Base-by-base conservation (phyloP, 129 eudicot species). In the Chrysanthemum lavandulifolium region DNA sequence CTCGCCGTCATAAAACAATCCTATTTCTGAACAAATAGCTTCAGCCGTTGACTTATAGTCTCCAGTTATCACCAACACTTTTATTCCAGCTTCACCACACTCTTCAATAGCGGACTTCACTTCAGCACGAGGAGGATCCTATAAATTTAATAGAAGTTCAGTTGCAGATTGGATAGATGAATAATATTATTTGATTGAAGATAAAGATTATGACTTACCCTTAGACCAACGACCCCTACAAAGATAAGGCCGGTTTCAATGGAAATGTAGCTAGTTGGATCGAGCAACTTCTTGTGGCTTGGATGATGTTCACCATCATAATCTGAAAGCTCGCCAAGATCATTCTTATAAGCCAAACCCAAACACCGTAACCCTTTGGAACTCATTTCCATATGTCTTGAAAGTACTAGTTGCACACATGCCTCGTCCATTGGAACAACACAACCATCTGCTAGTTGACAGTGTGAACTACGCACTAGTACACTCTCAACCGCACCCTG, bases 91-190 rank as follows among this genome's bases (percentile, higher is more conserved):
- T 67, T 76, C 88, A 70, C 79, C 82, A 52, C 96, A 91, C 16
- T 88, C 87, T 27, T 82, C 89, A 50, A 91, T 86, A 14, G 97
- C 97, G 29, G 76, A 79, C 23, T 77, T 77, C 67, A 91, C 97
- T 78, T 88, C 96, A 18, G 88, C 88, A 48, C 97, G 95, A 65
- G 97, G 97, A 6, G 97, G 97, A 66, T 91, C 97, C 97, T 88
- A 82, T 71, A 61, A 48, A 67, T 67, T 72, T 1, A 57, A 51
- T 48, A 18, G 5, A 33, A 13, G 10, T 8, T 18, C 8, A 52
- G 3, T 53, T 75, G n/a, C 8, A 55, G 9, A 58, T 58, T 12
- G 11, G 1, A 71, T 5, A 48, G 45, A n/a, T 5, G 13, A 61
- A 55, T 43, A 29, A 6, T 14, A 9, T 45, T 23, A 14, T 53